Base-by-base conservation (phyloP, 2,329 filamentous ascomycete species). In the Zymoseptoria ardabiliae region DNA sequence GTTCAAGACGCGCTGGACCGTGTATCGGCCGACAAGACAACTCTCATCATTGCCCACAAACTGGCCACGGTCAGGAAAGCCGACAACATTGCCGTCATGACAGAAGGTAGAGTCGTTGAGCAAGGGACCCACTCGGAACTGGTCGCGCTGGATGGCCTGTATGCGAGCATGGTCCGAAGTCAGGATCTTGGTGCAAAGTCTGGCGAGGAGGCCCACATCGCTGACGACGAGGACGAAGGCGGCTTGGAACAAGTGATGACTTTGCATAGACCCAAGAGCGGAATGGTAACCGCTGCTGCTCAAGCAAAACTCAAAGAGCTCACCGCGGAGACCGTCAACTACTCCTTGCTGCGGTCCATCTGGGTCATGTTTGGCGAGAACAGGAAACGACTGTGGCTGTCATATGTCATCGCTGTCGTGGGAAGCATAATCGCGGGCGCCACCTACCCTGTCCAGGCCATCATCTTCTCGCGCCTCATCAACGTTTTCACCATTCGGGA, bases 381-480 rank as follows among this genome's bases (percentile, higher is more conserved):
- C 48, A 17, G 17, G 17, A 63, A 62, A 4, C 61, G 70, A 3
- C 65, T 76, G 11, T 72, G 74, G 59, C 64, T 74, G 50, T 78
- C 73, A 67, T 76, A 75, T 48, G 60, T 74, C 7, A 66, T 73
- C 3, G 71, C 73, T 4, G 54, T 72, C 3, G 55, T 72, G 5
- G 75, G 72, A 57, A 73, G 70, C 63, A 9, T 74, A 20, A 63
- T 66, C 25, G 64, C 64, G 62, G 77, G 77, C 41, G 75, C 73
- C 22, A 77, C 76, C 0, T 80, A 75, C 59, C 78, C 79, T 2
- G 76, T 75, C 1, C 78, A 80, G 64, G 77, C 79, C 2, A 69
- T 81, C 25, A 65, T 83, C 0, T 82, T 83, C 62, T 77, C 79
- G 2, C 71, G 77, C 8, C 68, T 82, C 1, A 73, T 82, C 45